phyloP scores from a whole-genome alignment of 1,139 yeast species.

The Suhomyces choctaworum region DNA sequence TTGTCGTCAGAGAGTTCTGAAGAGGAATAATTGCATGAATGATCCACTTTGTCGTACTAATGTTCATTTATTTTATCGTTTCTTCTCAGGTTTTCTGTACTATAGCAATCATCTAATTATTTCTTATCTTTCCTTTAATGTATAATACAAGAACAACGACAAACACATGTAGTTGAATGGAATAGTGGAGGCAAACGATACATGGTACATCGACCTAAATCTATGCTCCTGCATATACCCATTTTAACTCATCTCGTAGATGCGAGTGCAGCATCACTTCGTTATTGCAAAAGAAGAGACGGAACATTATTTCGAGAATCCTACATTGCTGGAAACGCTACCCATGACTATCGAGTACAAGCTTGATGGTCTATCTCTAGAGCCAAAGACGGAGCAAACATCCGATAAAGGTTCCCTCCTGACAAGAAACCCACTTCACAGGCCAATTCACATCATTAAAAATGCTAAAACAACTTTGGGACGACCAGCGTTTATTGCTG shows the following conservation, averaged over 20 bases:
- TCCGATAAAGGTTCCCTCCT: too few relatives aligned
- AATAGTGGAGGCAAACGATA: too few relatives aligned
- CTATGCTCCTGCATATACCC: too few relatives aligned
- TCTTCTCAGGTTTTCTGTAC: slow-evolving; percentile 9
- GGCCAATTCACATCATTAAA: slow-evolving; percentile 55
- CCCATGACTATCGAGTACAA: slow-evolving; percentile 1
- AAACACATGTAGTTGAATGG: too few relatives aligned
- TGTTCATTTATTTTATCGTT: slow-evolving; percentile 6
- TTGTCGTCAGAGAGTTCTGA: slow-evolving; percentile 62
- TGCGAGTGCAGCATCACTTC: too few relatives aligned
- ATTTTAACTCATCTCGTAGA: too few relatives aligned
- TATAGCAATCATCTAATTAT: slow-evolving; percentile 7
- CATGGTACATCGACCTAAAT: too few relatives aligned
- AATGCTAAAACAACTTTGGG: slow-evolving; percentile 34
- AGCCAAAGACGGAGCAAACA: too few relatives aligned
- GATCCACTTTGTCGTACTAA: slow-evolving; percentile 1
- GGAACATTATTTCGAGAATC: too few relatives aligned
- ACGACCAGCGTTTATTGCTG: slow-evolving; percentile 76
- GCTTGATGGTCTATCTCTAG: slow-evolving; percentile 1
- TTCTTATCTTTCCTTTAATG: slow-evolving; percentile 9
- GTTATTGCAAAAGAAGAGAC: too few relatives aligned
- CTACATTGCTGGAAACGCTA: too few relatives aligned
- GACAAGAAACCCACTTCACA: slow-evolving; percentile 47
- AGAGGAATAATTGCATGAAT: slow-evolving; percentile 46
- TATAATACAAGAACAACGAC: slow-evolving; percentile 10